Evolutionary conservation across 441 rosid genomes (phyloP), one percentile per base, ranked within the genome.

Genomic region (Lepidium campestre): DNA sequence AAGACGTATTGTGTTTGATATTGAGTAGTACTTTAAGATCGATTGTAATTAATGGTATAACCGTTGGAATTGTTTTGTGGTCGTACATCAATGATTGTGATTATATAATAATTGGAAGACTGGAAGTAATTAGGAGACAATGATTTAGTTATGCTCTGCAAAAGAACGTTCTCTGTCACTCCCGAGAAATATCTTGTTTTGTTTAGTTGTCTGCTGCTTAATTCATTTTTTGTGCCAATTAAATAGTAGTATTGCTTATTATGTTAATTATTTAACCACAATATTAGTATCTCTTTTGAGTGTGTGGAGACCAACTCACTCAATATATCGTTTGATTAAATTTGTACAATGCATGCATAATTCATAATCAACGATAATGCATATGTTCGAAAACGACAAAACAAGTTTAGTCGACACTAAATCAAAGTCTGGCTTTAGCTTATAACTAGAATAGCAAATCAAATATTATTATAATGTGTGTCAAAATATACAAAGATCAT

Each of bases 341-440:
- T 41, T 50, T 23, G 18, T 44, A 37, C 6, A 35, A 13, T 72
- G 72, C 62, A 66, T 66, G 72, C 72, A 72, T 58, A 67, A 66
- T 58, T 67, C 62, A 66, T 58, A 67, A 66, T 66, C 70, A 52
- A 22, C 55, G 40, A 57, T 65, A 37, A 71, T 50, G 55, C 40
- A 57, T 57, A 71, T 65, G 40, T 65, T 48, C 55, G 54, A 34
- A 48, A 65, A 72, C 75, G 65, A 71, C 70, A 57, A 64, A 64
- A 31, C 18, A 58, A 32, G 20, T 56, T 63, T 14, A 25, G 64
- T 71, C 57, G 44, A 62, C 58, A 12, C 46, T 10, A 20, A 23
- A 20, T 6, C 19, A 5, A 1, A 7, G 47, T 7, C 59, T 19
- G 1, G 31, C 31, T 41, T 49, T 19, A 6, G 31, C 31, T 41